Conservation (phyloP, 495 filamentous ascomycete species). For the Cercophora newfieldiana region DNA sequence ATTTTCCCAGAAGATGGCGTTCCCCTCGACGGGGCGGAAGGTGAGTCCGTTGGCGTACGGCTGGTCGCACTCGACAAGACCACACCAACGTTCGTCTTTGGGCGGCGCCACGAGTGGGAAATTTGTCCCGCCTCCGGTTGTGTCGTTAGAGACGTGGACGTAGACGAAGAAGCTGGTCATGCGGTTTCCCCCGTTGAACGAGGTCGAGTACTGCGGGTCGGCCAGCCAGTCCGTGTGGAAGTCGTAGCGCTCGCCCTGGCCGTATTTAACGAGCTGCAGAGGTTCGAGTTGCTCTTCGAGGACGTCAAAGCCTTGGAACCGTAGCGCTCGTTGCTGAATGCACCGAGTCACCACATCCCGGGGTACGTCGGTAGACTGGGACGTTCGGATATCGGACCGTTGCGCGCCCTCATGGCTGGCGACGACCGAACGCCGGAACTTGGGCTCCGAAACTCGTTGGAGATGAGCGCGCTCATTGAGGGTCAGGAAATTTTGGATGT, state of each 20-base stretch:
- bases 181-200: slow-evolving; percentile 44
- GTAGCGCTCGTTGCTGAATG: slow-evolving; percentile 62
- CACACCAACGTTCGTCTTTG: slow-evolving; percentile 52
- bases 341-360: slow-evolving; percentile 60
- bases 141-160: slow-evolving; percentile 41
- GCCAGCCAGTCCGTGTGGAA: slow-evolving; percentile 55
- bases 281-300: no score
- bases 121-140: slow-evolving; percentile 54
- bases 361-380: slow-evolving; percentile 38
- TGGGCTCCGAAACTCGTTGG: slow-evolving; percentile 37
- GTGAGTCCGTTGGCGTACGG: slow-evolving; percentile 57
- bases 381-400: slow-evolving; percentile 36
- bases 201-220: slow-evolving; percentile 35
- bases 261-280: slow-evolving; percentile 52
- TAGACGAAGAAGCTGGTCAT: slow-evolving; percentile 56
- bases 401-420: slow-evolving; percentile 34
- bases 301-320: slow-evolving; percentile 65
- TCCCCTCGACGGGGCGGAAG: slow-evolving; percentile 63
- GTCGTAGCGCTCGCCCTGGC: slow-evolving; percentile 45
- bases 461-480: slow-evolving; percentile 38
- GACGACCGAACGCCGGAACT: slow-evolving; percentile 38
- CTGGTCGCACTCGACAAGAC: slow-evolving; percentile 57
- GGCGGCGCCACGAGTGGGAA: slow-evolving; percentile 47
- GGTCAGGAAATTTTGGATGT: slow-evolving; percentile 48
- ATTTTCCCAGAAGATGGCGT: slow-evolving; percentile 75